Conservation (phyloP, 257 asterid genomes). For the Buddleja alternifolia region DNA sequence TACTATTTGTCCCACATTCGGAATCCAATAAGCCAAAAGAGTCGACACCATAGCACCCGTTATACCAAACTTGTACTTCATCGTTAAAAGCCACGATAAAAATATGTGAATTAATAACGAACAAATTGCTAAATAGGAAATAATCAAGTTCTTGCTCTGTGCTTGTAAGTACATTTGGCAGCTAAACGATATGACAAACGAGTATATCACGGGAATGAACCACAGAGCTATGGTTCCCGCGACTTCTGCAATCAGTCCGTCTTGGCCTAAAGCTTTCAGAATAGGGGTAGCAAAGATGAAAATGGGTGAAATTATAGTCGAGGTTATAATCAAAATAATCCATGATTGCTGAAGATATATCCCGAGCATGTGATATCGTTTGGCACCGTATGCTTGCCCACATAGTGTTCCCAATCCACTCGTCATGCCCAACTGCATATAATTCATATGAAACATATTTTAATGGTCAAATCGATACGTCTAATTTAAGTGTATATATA, state of each 20-base stretch:
- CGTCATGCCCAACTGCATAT: constrained; percentile 72
- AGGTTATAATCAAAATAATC: constrained; percentile 45
- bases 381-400: constrained; percentile 86
- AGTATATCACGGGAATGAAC: constrained; percentile 65
- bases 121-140: constrained; percentile 58
- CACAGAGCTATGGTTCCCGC: constrained; percentile 54
- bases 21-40: constrained; percentile 73
- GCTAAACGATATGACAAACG: constrained; percentile 55
- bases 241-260: constrained; percentile 46
- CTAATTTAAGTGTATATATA: too few species aligned
- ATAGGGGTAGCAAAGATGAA: constrained; percentile 57
- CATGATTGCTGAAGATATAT: constrained; percentile 80
- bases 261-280: constrained; percentile 69
- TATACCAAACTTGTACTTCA: constrained; percentile 52
- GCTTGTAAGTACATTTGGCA: constrained; percentile 86
- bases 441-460: too few species aligned
- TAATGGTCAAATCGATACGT: too few species aligned
- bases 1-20: constrained; percentile 61
- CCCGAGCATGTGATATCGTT: constrained; percentile 81
- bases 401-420: constrained; percentile 79
- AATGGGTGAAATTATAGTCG: constrained; percentile 50
- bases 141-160: constrained; percentile 77
- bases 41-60: constrained; percentile 71
- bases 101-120: constrained; percentile 52
- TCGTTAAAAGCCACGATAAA: constrained; percentile 67